phyloP scores from a whole-genome alignment of 768 basidiomycete genomes.

The Boletus speciosus region DNA sequence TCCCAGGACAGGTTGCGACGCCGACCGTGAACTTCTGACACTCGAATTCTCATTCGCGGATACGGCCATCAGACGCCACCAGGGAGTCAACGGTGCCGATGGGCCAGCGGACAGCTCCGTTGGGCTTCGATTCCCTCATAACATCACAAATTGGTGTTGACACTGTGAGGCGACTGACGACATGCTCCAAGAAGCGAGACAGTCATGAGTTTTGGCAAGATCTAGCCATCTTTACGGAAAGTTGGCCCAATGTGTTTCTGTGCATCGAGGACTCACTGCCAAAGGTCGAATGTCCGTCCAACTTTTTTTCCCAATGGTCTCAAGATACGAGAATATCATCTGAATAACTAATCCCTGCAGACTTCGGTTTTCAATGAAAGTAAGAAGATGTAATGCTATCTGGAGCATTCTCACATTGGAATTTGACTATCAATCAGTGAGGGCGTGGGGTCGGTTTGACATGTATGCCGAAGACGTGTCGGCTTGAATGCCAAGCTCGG shows the following conservation, averaged over 20 bases:
- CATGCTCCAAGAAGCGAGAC: not conserved
- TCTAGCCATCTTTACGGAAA: not conserved
- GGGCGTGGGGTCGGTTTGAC: not conserved
- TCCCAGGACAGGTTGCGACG: not conserved
- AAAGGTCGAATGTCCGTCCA: not conserved
- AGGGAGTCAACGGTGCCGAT: not conserved
- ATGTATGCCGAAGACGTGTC: not conserved
- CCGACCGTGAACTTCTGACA: not conserved
- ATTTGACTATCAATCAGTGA: not conserved
- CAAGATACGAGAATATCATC: not conserved
- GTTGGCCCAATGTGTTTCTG: not conserved
- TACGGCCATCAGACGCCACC: slow-evolving; percentile 4
- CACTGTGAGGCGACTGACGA: not conserved
- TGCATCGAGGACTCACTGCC: not conserved
- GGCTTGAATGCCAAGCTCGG: not conserved
- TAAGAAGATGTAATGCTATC: not conserved
- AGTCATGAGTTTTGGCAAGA: not conserved
- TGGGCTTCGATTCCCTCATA: not conserved
- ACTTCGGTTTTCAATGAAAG: not conserved
- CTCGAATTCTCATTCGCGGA: slow-evolving; percentile 2
- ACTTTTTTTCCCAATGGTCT: not conserved
- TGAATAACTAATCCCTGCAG: not conserved
- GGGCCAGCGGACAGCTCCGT: not conserved
- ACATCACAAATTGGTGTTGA: not conserved
- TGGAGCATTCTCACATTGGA: not conserved